Evolutionary conservation across 1,139 yeast species (phyloP).

Genomic region (Magnusiomyces magnusii): DNA sequence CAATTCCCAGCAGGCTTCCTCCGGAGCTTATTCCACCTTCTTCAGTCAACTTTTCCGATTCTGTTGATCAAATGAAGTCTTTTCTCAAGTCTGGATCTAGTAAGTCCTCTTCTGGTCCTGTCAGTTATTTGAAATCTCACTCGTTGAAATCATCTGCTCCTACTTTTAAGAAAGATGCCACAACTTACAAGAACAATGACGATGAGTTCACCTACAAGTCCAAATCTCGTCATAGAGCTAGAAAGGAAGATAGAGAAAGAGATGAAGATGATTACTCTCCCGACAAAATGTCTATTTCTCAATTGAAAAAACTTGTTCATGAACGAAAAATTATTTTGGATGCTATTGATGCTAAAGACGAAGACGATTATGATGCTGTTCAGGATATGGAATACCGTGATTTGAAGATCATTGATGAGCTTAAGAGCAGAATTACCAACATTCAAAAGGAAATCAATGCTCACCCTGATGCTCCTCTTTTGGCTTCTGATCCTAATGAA

Average conservation of each 20-base stretch:
- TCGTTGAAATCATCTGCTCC: slow-evolving; percentile 28
- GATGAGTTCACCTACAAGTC: slow-evolving; percentile 64
- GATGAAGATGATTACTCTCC: slow-evolving; percentile 24
- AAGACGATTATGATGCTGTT: slow-evolving; percentile 44
- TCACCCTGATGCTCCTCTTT: slow-evolving; percentile 28
- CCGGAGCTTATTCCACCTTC: slow-evolving; percentile 73
- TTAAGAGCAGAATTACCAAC: slow-evolving; percentile 54
- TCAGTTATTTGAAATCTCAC: slow-evolving; percentile 24
- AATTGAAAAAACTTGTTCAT: slow-evolving; percentile 53
- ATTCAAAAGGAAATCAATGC: slow-evolving; percentile 44
- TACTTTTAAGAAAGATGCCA: slow-evolving; percentile 41
- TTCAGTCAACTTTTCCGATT: slow-evolving; percentile 46
- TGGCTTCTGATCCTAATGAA: slow-evolving; percentile 26
- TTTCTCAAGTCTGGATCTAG: slow-evolving; percentile 30
- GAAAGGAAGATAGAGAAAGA: slow-evolving; percentile 33
- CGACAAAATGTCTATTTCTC: slow-evolving; percentile 34
- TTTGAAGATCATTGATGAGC: slow-evolving; percentile 48
- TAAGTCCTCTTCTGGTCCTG: slow-evolving; percentile 17
- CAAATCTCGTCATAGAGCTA: slow-evolving; percentile 52
- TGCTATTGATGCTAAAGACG: slow-evolving; percentile 66
- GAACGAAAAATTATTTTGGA: slow-evolving; percentile 65
- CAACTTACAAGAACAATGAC: slow-evolving; percentile 55
- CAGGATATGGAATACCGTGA: slow-evolving; percentile 39
- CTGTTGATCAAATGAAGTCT: slow-evolving; percentile 46
- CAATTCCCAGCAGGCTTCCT: slow-evolving; percentile 58